These are phyloP conservation scores for Clonostachys chloroleuca DNA, from an alignment of 2,329 filamentous ascomycete genomes.

Conservation along the genomic window DNA sequence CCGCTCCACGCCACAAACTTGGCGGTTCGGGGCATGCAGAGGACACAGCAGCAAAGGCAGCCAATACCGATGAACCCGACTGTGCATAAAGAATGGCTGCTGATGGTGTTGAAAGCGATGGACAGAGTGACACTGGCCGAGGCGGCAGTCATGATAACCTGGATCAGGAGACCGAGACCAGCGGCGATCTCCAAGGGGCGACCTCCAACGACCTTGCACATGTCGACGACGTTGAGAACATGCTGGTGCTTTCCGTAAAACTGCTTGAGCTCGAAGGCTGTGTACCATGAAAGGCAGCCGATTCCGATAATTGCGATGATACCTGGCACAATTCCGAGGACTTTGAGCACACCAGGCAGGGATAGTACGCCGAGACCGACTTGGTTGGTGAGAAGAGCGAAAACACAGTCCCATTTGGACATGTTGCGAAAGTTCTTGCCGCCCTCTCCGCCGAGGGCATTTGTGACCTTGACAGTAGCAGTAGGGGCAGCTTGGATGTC, in stretches of 20 bases:
- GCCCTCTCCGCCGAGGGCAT: constrained; percentile 7
- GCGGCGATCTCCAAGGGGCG: constrained; percentile 14
- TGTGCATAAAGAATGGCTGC: constrained; percentile 56
- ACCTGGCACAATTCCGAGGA: constrained; percentile 64
- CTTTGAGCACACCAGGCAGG: constrained; percentile 66
- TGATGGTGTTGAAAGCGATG: constrained; percentile 66
- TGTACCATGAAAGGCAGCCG: constrained; percentile 62
- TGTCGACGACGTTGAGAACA: constrained; percentile 66
- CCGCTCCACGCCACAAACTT: constrained; percentile 24
- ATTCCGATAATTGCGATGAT: constrained; percentile 63
- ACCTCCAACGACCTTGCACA: constrained; percentile 49
- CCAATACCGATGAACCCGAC: constrained; percentile 62
- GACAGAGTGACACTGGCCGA: constrained; percentile 63
- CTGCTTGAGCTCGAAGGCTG: constrained; percentile 47
- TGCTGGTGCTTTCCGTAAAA: constrained; percentile 67
- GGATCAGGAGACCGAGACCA: constrained; percentile 62
- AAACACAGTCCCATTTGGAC: constrained; percentile 22
- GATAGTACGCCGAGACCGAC: constrained; percentile 48
- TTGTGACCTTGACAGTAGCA: too few relatives aligned
- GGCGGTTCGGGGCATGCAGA: constrained; percentile 65
- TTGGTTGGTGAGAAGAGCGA: constrained; percentile 24
- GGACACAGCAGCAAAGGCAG: constrained; percentile 56
- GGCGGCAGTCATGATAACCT: constrained; percentile 68
- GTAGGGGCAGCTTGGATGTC: too few relatives aligned
- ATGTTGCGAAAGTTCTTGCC: constrained; percentile 22